Conservation (phyloP, 164 flowering plant genomes). For the Liquidambar formosana region DNA sequence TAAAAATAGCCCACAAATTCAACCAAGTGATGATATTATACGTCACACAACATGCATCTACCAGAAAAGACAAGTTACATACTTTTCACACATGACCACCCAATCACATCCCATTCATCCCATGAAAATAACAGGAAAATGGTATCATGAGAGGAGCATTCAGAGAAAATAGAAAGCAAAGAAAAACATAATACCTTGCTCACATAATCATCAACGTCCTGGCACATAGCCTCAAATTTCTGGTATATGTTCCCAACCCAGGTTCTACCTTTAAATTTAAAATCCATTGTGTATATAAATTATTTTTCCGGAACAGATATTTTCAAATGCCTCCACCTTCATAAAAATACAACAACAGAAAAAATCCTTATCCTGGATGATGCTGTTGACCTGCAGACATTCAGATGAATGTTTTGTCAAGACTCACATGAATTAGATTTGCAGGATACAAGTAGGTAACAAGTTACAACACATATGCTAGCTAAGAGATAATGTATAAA, state of each 20-base stretch:
- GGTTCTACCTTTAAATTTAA: constrained; percentile 28
- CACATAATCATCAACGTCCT: constrained; percentile 39
- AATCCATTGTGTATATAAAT: constrained; percentile 28
- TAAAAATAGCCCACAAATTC: background rate
- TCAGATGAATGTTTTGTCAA: background rate
- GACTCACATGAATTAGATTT: background rate
- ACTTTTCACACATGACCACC: background rate
- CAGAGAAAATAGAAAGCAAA: background rate
- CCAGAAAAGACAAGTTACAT: background rate
- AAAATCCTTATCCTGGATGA: background rate
- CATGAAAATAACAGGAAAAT: background rate
- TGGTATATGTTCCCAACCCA: constrained; percentile 50
- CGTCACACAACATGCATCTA: background rate
- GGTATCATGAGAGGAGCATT: background rate
- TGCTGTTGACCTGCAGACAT: background rate
- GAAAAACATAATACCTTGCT: constrained; percentile 23
- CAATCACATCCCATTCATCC: background rate
- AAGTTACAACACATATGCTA: background rate
- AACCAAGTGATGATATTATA: background rate
- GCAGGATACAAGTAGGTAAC: background rate
- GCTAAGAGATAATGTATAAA: background rate
- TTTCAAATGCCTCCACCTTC: background rate
- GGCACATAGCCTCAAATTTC: constrained; percentile 41
- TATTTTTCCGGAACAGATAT: background rate
- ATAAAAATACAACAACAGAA: background rate